Evolutionary conservation across 345 rosid genomes (phyloP), one percentile per base, ranked within the genome.

Genomic region (Trapa bicornis): DNA sequence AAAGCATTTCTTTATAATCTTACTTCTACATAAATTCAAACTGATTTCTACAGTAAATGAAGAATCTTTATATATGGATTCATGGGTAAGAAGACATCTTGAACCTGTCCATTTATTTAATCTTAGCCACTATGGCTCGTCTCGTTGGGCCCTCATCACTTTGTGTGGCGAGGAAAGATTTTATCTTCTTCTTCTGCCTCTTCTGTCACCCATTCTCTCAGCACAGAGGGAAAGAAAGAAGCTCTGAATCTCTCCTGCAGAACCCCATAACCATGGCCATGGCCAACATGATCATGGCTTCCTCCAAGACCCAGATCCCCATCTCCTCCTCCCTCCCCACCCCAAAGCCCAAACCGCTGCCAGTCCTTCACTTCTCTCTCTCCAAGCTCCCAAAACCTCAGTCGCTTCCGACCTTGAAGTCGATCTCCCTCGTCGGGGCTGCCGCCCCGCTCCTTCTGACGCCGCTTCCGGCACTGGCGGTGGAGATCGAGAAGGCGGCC

Each of bases 281-380:
- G 96, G 92, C 95, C 72, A 83, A 73, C 78, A 66, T 89, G 80
- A 85, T 94, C 65, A 80, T 89, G 91, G 96, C 96, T 47, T 80
- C 92, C 65, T 77, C 91, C 67, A 79, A 77, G 75, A 76, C 79
- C 65, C 76, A 71, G 9, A 45, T 77, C 70, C n/a, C 79, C n/a
- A 16, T 65, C 37, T 16, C 78, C 36, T 65, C 81, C 48, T 2
- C 75, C n/a, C 64, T 68, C 29, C 53, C 71, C 57, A 29, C 71
- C 62, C 63, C 85, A 29, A 77, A 73, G 17, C 70, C 75, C 67
- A 85, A 80, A 66, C 77, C 87, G 58, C 32, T 35, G 37, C 8
- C 81, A 36, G 70, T 69, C 75, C 36, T 69, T 64, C 67, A 71
- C 16, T 42, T 67, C 32, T 47, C 67, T 73, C 70, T 75, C 53